Base-by-base conservation (phyloP, 2,329 filamentous ascomycete genomes). In the Aspergillus chevalieri region DNA sequence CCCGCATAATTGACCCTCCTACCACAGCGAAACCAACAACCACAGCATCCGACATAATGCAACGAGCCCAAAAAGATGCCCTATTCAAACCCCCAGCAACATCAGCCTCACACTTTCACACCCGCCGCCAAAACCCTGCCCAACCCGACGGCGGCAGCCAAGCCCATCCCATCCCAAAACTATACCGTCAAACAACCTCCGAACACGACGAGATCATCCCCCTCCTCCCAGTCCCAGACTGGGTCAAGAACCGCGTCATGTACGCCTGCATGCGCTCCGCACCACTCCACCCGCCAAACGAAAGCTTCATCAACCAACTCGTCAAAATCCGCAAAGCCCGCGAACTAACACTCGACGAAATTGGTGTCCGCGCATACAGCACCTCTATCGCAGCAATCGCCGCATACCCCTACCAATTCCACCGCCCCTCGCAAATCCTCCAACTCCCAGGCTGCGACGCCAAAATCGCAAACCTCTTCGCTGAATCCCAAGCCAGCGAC, bases 251-350 rank as follows among this genome's bases (percentile, higher is more conserved):
- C 48, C 76, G 79, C 24, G 73, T 82, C 9, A 75, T 75, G 5
- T 95, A 93, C 67, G 84, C 91, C 4, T 97, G 93, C 60, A 82
- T 94, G 65, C 83, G 92, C 21, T 80, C 83, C 1, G 89, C 90
- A 0, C 86, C 84, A 0, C 69, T 81, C 0, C 72, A 84, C 48
- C 76, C 83, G 0, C 86, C 87, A 0, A 97, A 97, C 58, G 76
- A 82, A 39, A 68, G 68, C 0, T 97, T 98, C 65, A 81, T 96
- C 39, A 70, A 79, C 1, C 78, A 87, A 52, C 77, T 98, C 4
- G 80, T 83, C 57, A 84, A 85, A 51, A 89, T 97, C 56, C 82
- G 86, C 43, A 81, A 80, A 2, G 78, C 85, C 2, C 81, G 92
- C 19, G 77, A 82, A 14, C 74, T 96, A 1, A 83, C 79, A 1